phyloP scores from a whole-genome alignment of 306 rosid species.

The Lathyrus sativus region DNA sequence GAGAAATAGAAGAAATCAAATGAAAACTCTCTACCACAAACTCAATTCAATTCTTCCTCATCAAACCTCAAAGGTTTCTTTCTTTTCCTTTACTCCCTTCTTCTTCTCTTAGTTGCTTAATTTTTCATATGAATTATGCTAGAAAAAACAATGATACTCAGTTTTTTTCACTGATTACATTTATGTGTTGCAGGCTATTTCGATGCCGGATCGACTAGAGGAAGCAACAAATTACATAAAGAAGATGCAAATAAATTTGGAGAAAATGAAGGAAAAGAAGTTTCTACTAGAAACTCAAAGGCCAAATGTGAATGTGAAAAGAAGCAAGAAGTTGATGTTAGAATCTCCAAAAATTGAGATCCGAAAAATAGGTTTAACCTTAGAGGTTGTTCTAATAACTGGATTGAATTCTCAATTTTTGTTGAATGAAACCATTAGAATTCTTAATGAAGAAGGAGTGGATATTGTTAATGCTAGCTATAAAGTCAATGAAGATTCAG shows the following conservation, averaged over 20 bases:
- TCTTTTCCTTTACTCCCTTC: background rate
- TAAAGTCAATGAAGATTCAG: conserved; percentile 43
- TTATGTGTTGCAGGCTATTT: conserved; percentile 36
- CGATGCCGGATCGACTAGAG: conserved; percentile 58
- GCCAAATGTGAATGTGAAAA: conserved; percentile 3
- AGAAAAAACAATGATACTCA: too few species aligned
- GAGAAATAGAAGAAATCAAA: conserved; percentile 67
- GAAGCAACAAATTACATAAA: conserved; percentile 72
- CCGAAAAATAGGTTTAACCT: conserved; percentile 49
- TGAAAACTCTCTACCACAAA: conserved; percentile 61
- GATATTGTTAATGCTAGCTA: conserved; percentile 65
- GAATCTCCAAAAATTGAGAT: conserved; percentile 61
- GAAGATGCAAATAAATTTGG: conserved; percentile 59
- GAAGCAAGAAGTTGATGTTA: background rate
- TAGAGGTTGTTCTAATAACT: conserved; percentile 57
- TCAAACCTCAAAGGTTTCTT: conserved; percentile 50
- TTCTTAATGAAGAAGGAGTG: conserved; percentile 64
- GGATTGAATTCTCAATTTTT: conserved; percentile 58
- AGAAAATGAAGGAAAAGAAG: conserved; percentile 69
- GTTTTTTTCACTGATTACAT: background rate
- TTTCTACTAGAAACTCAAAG: conserved; percentile 40
- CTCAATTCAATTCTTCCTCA: conserved; percentile 65
- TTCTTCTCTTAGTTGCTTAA: background rate
- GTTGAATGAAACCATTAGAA: conserved; percentile 53
- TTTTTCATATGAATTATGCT: too few species aligned